Evolutionary conservation across 2,329 filamentous ascomycete species (phyloP), one percentile per base, ranked within the genome.

Genomic region (Aspergillus udagawae): DNA sequence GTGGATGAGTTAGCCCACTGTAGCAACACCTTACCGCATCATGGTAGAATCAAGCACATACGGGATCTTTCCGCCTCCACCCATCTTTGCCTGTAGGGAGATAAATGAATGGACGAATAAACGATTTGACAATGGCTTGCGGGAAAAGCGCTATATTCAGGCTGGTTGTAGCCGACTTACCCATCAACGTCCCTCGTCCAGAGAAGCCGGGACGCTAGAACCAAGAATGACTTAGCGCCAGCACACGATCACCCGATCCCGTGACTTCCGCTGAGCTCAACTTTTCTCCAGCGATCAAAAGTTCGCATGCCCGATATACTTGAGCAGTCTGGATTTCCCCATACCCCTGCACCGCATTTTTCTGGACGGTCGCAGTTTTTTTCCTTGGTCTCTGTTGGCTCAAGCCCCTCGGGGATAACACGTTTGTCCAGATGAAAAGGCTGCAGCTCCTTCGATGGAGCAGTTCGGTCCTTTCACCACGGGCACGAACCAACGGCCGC

Each of bases 51-150:
- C 20, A 49, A 28, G 42, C 23, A 72, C 82, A 68, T 82, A 89
- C 84, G 85, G 83, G 66, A 90, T 83, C 78, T 89, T 89, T 77
- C 85, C 87, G 81, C 92, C 91, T 80, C 90, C 90, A 80, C 89
- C 89, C 88, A 79, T 79, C 60, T 69, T 75, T 75, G 70, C 67
- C 55, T 53, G 60, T 61, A 56, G 63, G 63, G 60, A 60, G 56
- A 63, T 67, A 61, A 59, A 61, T 58, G 55, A 55, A 58, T 54
- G 62, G 64, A 57, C 54, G 58, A 53, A 51, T 27, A 52, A 48
- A 63, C 66, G 60, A 53, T 53, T 38, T 54, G 68, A 57, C 57
- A 63, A 62, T 66, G 56, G 59, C 60, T 64, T 60, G 59, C 60
- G 60, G 45, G 35, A 50, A 59, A 52, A 53, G 52, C 60, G 61